Conservation (phyloP, 2,329 filamentous ascomycete genomes). For the Colletotrichum horii region DNA sequence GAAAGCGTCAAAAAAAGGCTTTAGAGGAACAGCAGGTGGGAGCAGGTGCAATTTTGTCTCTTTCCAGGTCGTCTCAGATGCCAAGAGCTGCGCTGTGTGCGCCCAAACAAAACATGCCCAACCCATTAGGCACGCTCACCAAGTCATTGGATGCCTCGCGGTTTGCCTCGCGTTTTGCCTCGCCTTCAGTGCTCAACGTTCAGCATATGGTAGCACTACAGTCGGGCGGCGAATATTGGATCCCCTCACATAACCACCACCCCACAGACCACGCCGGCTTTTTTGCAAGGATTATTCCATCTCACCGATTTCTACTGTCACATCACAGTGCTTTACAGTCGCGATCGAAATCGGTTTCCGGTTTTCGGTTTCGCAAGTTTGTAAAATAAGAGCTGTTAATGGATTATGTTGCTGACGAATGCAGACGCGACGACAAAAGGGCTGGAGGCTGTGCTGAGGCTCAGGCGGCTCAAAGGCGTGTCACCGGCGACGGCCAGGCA, state of each 20-base stretch:
- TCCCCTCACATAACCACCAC: background rate
- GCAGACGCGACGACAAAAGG: slow-evolving; percentile 21
- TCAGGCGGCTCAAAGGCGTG: slow-evolving; percentile 14
- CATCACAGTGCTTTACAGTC: too few relatives aligned
- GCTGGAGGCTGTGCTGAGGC: slow-evolving; percentile 6
- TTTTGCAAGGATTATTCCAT: background rate
- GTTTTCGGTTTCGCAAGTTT: too few relatives aligned
- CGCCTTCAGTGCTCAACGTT: background rate
- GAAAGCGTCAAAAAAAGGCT: background rate
- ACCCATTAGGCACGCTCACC: too few relatives aligned
- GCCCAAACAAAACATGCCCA: background rate
- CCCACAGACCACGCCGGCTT: background rate
- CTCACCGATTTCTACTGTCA: background rate
- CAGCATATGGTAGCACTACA: background rate
- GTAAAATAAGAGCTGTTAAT: too few relatives aligned
- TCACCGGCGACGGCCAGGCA: background rate
- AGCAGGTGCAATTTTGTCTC: slow-evolving; percentile 2
- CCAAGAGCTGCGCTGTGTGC: background rate
- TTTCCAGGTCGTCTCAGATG: slow-evolving; percentile 2
- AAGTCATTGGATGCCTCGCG: slow-evolving; percentile 5
- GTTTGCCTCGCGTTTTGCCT: background rate
- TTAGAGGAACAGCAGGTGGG: background rate
- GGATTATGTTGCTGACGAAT: too few relatives aligned
- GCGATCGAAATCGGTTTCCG: too few relatives aligned
- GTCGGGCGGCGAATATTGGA: background rate